Evolutionary conservation across 345 rosid genomes (phyloP).

Genomic region (Gossypioides kirkii): DNA sequence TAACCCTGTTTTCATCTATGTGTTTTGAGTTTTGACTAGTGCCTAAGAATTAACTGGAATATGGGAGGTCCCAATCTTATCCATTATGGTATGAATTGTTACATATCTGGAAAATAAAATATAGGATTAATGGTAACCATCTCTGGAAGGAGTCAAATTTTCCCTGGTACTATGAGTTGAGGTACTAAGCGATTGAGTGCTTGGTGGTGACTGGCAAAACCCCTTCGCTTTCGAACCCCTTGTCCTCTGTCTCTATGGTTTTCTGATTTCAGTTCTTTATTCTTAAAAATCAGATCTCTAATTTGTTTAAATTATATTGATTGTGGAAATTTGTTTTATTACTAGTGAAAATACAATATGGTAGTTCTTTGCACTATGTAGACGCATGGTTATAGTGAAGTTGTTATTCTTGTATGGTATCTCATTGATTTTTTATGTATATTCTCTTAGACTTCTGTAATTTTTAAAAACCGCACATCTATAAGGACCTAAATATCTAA

Average conservation of each 20-base stretch:
- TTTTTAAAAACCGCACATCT: background rate
- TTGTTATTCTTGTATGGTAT: background rate
- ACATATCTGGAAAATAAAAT: conserved; percentile 31
- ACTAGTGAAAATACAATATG: background rate
- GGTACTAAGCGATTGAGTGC: background rate
- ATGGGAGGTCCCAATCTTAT: conserved; percentile 20
- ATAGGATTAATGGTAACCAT: conserved; percentile 16
- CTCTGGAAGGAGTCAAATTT: conserved; percentile 21
- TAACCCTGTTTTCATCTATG: background rate
- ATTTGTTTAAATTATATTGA: background rate
- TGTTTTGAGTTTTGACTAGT: background rate
- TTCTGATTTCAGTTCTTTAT: background rate
- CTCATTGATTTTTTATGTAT: background rate
- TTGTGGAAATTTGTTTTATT: background rate
- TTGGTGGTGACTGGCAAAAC: background rate
- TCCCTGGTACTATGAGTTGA: conserved; percentile 15
- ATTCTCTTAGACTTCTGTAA: background rate
- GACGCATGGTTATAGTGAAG: background rate
- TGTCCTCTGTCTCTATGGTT: background rate
- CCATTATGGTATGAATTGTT: conserved; percentile 18
- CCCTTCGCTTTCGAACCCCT: background rate
- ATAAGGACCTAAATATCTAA: conserved; percentile 4
- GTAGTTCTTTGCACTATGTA: background rate
- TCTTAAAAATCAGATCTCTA: background rate
- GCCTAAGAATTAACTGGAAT: conserved; percentile 13